Evolutionary conservation across 495 filamentous ascomycete genomes (phyloP).

Genomic region (Aspergillus sclerotiicarbonarius): DNA sequence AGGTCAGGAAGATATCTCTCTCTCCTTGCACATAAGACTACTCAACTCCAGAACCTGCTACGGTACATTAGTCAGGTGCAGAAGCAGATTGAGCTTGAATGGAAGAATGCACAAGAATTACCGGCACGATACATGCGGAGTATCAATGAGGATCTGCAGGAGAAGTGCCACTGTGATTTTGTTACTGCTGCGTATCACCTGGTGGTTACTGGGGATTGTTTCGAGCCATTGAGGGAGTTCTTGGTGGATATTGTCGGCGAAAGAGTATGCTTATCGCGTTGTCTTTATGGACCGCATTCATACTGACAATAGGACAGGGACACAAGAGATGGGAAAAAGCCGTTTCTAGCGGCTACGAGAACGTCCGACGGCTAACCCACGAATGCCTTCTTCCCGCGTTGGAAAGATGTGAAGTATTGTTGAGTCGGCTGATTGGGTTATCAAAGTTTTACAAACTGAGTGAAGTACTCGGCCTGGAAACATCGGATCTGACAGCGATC

Average conservation of each 20-base stretch:
- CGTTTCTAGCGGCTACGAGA: constrained; percentile 70
- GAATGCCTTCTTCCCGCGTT: constrained; percentile 85
- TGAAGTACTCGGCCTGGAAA: constrained; percentile 62
- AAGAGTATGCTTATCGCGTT: constrained; percentile 51
- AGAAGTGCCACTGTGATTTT: constrained; percentile 61
- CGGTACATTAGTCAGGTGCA: constrained; percentile 79
- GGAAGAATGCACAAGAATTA: constrained; percentile 78
- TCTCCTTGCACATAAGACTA: constrained; percentile 79
- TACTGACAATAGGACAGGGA: constrained; percentile 52
- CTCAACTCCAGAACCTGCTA: constrained; percentile 79
- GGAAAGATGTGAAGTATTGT: constrained; percentile 77
- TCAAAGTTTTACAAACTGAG: constrained; percentile 75
- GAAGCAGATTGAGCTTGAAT: constrained; percentile 70
- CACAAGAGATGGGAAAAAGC: constrained; percentile 96
- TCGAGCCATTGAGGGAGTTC: constrained; percentile 77
- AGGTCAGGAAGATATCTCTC: constrained; percentile 78
- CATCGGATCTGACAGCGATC: constrained; percentile 54
- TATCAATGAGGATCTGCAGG: constrained; percentile 62
- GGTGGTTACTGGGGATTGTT: constrained; percentile 79
- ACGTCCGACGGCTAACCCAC: constrained; percentile 73
- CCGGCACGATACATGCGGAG: constrained; percentile 72
- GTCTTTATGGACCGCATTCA: constrained; percentile 15
- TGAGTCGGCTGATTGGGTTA: constrained; percentile 80
- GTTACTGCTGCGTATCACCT: constrained; percentile 81
- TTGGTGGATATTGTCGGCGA: constrained; percentile 83